Evolutionary conservation across 1,284 basidiomycete species (phyloP).

Genomic region (Kwoniella shivajii): DNA sequence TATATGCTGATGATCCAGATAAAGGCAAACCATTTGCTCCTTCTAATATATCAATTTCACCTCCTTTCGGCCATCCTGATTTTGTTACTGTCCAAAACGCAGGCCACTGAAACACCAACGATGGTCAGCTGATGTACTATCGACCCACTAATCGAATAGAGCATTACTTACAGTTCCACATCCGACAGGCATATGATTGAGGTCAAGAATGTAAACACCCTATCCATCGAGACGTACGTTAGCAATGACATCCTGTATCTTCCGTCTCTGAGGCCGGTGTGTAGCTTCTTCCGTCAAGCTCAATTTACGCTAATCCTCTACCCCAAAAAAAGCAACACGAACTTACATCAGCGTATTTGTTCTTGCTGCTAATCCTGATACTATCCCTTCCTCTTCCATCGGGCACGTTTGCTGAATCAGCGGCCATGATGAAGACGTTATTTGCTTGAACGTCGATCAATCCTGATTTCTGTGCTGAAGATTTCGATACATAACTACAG

Average conservation of each 20-base stretch:
- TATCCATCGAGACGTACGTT: slow-evolving; percentile 6
- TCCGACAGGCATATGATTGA: slow-evolving; percentile 52
- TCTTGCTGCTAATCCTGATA: slow-evolving; percentile 46
- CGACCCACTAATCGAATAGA: no score
- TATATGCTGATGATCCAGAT: slow-evolving; percentile 30
- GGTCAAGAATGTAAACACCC: slow-evolving; percentile 49
- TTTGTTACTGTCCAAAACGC: slow-evolving; percentile 66
- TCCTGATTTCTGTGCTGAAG: slow-evolving; percentile 24
- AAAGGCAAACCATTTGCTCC: slow-evolving; percentile 62
- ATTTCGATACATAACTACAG: slow-evolving; percentile 44
- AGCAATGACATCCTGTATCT: background rate
- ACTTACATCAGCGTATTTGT: slow-evolving; percentile 46
- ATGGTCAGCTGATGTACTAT: no score
- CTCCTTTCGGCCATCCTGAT: slow-evolving; percentile 67
- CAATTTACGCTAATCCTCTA: background rate
- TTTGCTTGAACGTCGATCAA: slow-evolving; percentile 27
- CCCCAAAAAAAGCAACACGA: background rate
- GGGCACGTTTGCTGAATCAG: slow-evolving; percentile 40
- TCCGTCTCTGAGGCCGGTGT: no score
- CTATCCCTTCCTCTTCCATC: slow-evolving; percentile 46
- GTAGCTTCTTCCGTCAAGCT: no score
- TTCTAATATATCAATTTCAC: slow-evolving; percentile 87
- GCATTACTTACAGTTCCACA: slow-evolving; percentile 44
- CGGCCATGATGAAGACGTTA: slow-evolving; percentile 36
- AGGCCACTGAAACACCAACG: slow-evolving; percentile 59